These are phyloP conservation scores for Acrodontium crateriforme DNA, from an alignment of 2,329 filamentous ascomycete genomes.

Conservation along the genomic window DNA sequence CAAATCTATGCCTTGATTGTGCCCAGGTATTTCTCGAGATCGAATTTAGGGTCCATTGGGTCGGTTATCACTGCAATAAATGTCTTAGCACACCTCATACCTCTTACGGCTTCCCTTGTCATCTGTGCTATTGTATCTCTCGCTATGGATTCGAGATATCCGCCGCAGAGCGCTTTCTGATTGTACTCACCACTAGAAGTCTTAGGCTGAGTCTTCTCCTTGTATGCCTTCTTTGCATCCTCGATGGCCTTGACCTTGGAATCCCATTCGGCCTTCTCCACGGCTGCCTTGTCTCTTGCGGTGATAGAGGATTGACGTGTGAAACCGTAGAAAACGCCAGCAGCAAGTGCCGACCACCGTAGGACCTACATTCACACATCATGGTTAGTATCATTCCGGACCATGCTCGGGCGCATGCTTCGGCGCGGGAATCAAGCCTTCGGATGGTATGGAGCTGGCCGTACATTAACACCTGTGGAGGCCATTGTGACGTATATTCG, in stretches of 20 bases:
- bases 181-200: constrained; percentile 25
- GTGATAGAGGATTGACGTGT: constrained; percentile 78
- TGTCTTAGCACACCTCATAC: constrained; percentile 3
- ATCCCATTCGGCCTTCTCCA: constrained; percentile 69
- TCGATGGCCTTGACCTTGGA: constrained; percentile 85
- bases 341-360: constrained; percentile 85
- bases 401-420: too few species aligned
- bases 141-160: not conserved
- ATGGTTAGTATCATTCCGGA: not conserved
- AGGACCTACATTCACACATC: constrained; percentile 81
- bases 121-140: not conserved
- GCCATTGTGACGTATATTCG: too few species aligned
- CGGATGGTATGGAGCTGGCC: constrained; percentile 1
- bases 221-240: constrained; percentile 82
- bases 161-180: constrained; percentile 6
- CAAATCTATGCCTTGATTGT: constrained; percentile 34
- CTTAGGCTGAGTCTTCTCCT: constrained; percentile 55
- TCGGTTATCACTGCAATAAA: constrained; percentile 52
- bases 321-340: constrained; percentile 90
- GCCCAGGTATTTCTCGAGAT: constrained; percentile 78
- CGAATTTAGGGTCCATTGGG: constrained; percentile 77
- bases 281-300: constrained; percentile 53
- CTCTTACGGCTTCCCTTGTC: not conserved
- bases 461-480: constrained; percentile 15
- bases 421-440: not conserved